Evolutionary conservation across 148 eudicot genomes (phyloP), one percentile per base, ranked within the genome.

Genomic region (Vaccinium macrocarpon): DNA sequence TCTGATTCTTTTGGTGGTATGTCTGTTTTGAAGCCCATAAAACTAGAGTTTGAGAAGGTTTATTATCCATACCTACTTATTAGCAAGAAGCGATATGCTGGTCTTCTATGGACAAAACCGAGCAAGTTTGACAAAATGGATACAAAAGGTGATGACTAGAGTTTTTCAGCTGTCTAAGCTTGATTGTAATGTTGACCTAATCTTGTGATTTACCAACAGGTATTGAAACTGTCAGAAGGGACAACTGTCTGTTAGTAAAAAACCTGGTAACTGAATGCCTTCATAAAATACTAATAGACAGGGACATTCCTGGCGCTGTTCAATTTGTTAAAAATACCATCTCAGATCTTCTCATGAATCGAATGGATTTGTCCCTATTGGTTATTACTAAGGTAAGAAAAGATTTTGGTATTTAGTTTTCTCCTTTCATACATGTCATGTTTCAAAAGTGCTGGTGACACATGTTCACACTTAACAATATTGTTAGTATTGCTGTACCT

Each of bases 51-150:
- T 90, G 99, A 97, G 94, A 97, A 97, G 93, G 93, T 97, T 82
- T 97, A 97, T 89, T 93, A 77, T 89, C 99, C 98, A 59, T 97
- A 97, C 88, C 86, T 97, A 56, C 90, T 97, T 82, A 97, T 97
- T 77, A 97, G 93, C 97, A 97, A 97, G 91, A 97, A 97, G 94
- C 89, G 99, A 88, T 97, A 97, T 86, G 99, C 98, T 81, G 99
- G 99, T 80, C 95, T 97, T 83, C 89, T 85, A 77, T 95, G 99
- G 98, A 97, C 99, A 52, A 97, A 95, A 82, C 92, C 96, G 56
- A 90, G 77, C 74, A 93, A 97, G 84, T 91, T 88, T 88, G 99
- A 97, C 90, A 97, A 97, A 89, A 97, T 97, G 99, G 99, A 97
- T 78, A 94, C 98, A 9, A 95, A 97, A 95, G 99, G 99, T 95